Base-by-base conservation (phyloP, 331 rosid species). In the Pyrus hybrid region DNA sequence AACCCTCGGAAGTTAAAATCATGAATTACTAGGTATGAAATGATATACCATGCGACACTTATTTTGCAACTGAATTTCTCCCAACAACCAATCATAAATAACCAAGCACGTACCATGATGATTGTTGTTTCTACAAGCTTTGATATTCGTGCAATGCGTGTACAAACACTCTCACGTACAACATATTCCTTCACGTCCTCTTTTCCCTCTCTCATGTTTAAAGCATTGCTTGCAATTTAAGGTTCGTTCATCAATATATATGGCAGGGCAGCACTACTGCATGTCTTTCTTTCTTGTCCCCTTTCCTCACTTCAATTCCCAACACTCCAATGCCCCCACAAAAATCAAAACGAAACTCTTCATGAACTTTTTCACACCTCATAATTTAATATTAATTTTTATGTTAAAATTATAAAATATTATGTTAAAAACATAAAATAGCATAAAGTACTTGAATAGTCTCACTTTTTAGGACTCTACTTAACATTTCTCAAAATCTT, bases 81-180 rank as follows among this genome's bases (percentile, higher is more conserved):
- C 62, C 12, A 37, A 37, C 1, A 22, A 16, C 41, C 43, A 37
- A 35, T 3, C 43, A 35, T 35, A 35, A 35, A 35, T 35, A 68
- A 21, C 33, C 21, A 28, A 26, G 45, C 70, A 61, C 18, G 41
- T 13, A 45, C 53, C 70, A 75, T 78, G 73, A 80, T 85, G 53
- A 82, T 78, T 58, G 30, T 21, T 30, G 64, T 3, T 32, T 21
- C 12, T 8, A 16, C 53, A 23, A 20, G 67, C 74, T 28, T 79
- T 10, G 90, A 82, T 67, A 76, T 71, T 32, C 8, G 91, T 85
- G 87, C 83, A 68, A 85, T 87, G 91, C 90, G 94, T 89, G 91
- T 85, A 64, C 28, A 66, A 68, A 47, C 35, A 58, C 3, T 20
- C 47, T 20, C 30, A 53, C 28, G 1, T 17, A 29, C 28, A 22